These are phyloP conservation scores for Monilinia fructigena DNA, from an alignment of 2,329 filamentous ascomycete species.

Conservation along the genomic window DNA sequence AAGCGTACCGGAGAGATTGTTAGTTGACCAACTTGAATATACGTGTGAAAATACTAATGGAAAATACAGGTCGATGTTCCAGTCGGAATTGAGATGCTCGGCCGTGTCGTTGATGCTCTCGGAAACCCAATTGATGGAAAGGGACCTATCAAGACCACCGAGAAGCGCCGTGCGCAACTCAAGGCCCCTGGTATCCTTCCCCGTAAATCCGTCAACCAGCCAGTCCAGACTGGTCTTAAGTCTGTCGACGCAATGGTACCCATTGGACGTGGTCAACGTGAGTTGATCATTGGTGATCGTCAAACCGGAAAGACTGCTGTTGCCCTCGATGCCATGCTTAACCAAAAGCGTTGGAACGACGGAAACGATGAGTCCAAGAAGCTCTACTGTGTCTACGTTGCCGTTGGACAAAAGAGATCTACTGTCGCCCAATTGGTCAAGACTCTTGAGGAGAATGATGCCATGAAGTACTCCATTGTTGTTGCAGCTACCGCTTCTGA, in stretches of 20 bases:
- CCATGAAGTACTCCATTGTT: slow-evolving; percentile 96
- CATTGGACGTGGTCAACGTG: slow-evolving; percentile 99
- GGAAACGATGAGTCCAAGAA: slow-evolving; percentile 88
- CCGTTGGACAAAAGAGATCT: slow-evolving; percentile 98
- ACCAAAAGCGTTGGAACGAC: slow-evolving; percentile 99
- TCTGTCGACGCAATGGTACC: slow-evolving; percentile 99
- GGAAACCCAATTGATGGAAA: slow-evolving; percentile 99
- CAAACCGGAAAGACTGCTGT: slow-evolving; percentile 99
- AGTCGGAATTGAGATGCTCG: slow-evolving; percentile 88
- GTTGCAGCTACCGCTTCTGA: slow-evolving; percentile 93
- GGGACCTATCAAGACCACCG: slow-evolving; percentile 88
- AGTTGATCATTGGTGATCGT: slow-evolving; percentile 99
- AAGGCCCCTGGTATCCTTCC: slow-evolving; percentile 99
- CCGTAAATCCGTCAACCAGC: slow-evolving; percentile 95
- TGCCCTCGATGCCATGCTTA: slow-evolving; percentile 95
- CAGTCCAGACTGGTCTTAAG: slow-evolving; percentile 99
- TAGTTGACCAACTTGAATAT: slow-evolving; percentile 46
- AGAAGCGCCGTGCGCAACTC: slow-evolving; percentile 94
- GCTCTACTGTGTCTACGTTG: slow-evolving; percentile 99
- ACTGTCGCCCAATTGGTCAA: slow-evolving; percentile 99
- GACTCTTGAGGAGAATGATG: slow-evolving; percentile 99
- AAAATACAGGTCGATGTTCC: slow-evolving; percentile 81
- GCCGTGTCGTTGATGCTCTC: slow-evolving; percentile 97
- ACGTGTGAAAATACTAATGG: slow-evolving; percentile 26
- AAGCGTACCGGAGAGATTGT: slow-evolving; percentile 99